A percentile compares a stretch with the other conserved stretches of the same genome.
phyloP scores from a whole-genome alignment of 371 early-diverging fungal species.

The Lichtheimia corymbifera region DNA sequence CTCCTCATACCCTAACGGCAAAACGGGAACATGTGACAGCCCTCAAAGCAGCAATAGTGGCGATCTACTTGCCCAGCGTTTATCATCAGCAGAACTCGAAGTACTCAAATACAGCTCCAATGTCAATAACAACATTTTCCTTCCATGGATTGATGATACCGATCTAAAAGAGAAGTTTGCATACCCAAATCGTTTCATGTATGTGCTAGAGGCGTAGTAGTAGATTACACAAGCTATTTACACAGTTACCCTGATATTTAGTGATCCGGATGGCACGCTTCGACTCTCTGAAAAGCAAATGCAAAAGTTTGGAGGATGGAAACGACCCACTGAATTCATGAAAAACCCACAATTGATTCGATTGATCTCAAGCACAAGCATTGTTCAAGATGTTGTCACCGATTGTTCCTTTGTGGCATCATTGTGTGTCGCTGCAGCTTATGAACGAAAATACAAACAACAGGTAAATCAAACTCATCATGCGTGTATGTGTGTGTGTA shows the following conservation, averaged over 20 bases:
- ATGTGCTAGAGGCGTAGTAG: constrained; percentile 8
- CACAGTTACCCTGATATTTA: constrained; percentile 9
- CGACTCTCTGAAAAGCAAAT: constrained; percentile 76
- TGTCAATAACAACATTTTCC: constrained; percentile 69
- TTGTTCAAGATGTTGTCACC: constrained; percentile 84
- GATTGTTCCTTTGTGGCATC: constrained; percentile 95
- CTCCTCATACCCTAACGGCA: background rate
- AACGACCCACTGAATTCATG: constrained; percentile 76
- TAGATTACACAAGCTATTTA: background rate
- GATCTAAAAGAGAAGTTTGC: constrained; percentile 69
- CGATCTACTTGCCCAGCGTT: constrained; percentile 25
- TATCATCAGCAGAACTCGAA: constrained; percentile 54
- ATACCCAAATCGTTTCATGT: constrained; percentile 38
- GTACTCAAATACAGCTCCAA: constrained; percentile 69
- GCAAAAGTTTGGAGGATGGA: constrained; percentile 79
- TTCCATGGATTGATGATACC: constrained; percentile 72
- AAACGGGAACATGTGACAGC: background rate
- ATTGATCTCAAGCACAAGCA: constrained; percentile 60
- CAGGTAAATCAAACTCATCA: constrained; percentile 45
- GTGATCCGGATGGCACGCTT: constrained; percentile 76
- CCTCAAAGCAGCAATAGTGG: constrained; percentile 5
- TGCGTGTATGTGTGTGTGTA: background rate
- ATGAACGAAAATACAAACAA: constrained; percentile 75
- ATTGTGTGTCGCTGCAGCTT: constrained; percentile 83
- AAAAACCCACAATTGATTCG: constrained; percentile 65